A percentile compares a stretch with the other conserved stretches of the same genome.
Conservation (phyloP, 1,284 basidiomycete species). For the Wolfiporia cocos region DNA sequence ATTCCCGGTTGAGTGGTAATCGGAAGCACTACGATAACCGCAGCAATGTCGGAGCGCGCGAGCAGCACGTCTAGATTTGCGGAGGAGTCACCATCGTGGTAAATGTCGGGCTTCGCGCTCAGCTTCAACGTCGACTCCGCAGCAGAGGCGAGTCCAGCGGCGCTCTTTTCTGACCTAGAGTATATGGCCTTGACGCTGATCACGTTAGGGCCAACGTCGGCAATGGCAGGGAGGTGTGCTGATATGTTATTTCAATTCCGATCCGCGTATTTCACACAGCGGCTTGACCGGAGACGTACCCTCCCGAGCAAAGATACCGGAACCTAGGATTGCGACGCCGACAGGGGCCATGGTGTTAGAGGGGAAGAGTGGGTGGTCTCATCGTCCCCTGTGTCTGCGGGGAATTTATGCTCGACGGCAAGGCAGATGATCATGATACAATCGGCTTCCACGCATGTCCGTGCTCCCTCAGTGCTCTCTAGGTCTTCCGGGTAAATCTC, state of each 20-base stretch:
- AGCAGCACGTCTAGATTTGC: conserved; percentile 61
- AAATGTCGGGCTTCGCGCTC: conserved; percentile 38
- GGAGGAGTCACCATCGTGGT: conserved; percentile 45
- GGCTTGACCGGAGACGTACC: conserved; percentile 37
- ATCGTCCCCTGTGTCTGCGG: no score
- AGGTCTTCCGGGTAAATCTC: no score
- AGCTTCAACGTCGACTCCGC: conserved; percentile 40
- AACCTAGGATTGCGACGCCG: conserved; percentile 59
- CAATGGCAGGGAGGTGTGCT: conserved; percentile 74
- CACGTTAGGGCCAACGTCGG: conserved; percentile 37
- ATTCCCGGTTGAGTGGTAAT: conserved; percentile 70
- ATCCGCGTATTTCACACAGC: conserved; percentile 13
- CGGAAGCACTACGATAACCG: conserved; percentile 74
- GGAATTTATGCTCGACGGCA: conserved; percentile 2
- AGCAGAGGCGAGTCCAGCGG: conserved; percentile 40
- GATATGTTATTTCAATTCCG: conserved; percentile 8
- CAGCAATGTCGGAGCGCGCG: conserved; percentile 55
- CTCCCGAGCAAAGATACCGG: conserved; percentile 69
- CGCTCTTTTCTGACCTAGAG: conserved; percentile 68
- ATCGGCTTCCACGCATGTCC: no score
- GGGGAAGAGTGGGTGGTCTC: conserved; percentile 1
- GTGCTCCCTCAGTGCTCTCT: no score
- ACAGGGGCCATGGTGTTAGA: conserved; percentile 19
- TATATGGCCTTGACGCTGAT: conserved; percentile 64
- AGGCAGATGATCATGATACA: not conserved